Evolutionary conservation across 1,139 yeast genomes (phyloP).

Genomic region (Kodamaea alishanica): DNA sequence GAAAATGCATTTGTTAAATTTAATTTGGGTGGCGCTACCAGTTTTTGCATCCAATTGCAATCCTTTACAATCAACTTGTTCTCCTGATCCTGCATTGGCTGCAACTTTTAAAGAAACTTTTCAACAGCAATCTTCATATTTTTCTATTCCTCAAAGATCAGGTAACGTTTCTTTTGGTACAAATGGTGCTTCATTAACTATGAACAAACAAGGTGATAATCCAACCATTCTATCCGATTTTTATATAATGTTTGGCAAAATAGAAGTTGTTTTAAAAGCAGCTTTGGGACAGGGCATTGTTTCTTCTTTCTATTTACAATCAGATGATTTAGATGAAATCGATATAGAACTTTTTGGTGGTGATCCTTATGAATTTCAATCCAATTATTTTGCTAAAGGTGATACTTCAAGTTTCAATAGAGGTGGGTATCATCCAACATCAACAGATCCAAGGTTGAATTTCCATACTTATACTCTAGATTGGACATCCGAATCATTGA

Average conservation of each 20-base stretch:
- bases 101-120: slow-evolving; percentile 52
- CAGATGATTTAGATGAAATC: slow-evolving; percentile 83
- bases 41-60: slow-evolving; percentile 24
- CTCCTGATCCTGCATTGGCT: slow-evolving; percentile 54
- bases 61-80: slow-evolving; percentile 31
- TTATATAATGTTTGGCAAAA: slow-evolving; percentile 82
- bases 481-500: slow-evolving; percentile 63
- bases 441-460: slow-evolving; percentile 47
- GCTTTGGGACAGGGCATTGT: slow-evolving; percentile 75
- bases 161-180: slow-evolving; percentile 26
- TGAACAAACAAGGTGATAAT: slow-evolving; percentile 62
- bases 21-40: slow-evolving; percentile 4
- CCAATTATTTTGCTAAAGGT: slow-evolving; percentile 82
- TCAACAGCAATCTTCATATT: slow-evolving; percentile 37
- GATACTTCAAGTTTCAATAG: slow-evolving; percentile 71
- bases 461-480: slow-evolving; percentile 79
- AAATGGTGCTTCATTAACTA: slow-evolving; percentile 56
- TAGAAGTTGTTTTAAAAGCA: slow-evolving; percentile 68
- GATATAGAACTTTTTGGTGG: slow-evolving; percentile 85
- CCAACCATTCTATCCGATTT: slow-evolving; percentile 75
- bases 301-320: slow-evolving; percentile 75
- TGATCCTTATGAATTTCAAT: slow-evolving; percentile 67
- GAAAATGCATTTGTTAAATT: slow-evolving; percentile 1
- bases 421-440: slow-evolving; percentile 60
- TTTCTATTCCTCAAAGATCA: slow-evolving; percentile 20